phyloP scores from a whole-genome alignment of 495 filamentous ascomycete species.

The Penicillium bovifimosum region DNA sequence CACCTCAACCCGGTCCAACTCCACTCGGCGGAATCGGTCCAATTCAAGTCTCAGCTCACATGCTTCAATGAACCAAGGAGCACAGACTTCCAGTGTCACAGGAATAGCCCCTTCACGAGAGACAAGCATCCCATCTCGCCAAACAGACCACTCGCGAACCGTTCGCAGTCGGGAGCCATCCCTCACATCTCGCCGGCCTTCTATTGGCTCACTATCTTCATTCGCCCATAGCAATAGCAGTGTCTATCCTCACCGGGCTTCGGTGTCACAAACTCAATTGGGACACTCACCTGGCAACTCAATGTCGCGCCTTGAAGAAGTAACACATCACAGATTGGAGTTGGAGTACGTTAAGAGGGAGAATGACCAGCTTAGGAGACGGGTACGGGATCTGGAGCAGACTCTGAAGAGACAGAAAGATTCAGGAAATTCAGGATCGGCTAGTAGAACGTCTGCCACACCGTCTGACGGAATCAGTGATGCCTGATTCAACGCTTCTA shows the following conservation, averaged over 20 bases:
- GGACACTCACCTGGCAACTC: conserved; percentile 20
- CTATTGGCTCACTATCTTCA: conserved; percentile 33
- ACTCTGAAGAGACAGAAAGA: conserved; percentile 27
- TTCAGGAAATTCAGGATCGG: background rate
- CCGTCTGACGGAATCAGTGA: background rate
- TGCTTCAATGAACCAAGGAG: conserved; percentile 42
- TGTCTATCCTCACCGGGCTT: conserved; percentile 30
- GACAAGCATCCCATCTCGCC: conserved; percentile 19
- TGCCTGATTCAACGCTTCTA: background rate
- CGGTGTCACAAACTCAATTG: conserved; percentile 26
- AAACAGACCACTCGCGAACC: conserved; percentile 22
- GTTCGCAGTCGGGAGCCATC: conserved; percentile 40
- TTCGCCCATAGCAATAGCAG: conserved; percentile 24
- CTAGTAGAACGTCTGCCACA: background rate
- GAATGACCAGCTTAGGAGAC: conserved; percentile 69
- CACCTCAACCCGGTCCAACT: conserved; percentile 48
- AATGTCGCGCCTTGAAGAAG: conserved; percentile 60
- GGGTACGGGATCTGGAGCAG: conserved; percentile 68
- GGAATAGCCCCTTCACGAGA: conserved; percentile 47
- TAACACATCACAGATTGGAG: conserved; percentile 60
- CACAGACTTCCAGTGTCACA: conserved; percentile 38
- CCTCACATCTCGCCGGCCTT: conserved; percentile 39
- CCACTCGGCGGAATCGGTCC: conserved; percentile 59
- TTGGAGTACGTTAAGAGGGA: conserved; percentile 69
- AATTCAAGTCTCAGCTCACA: conserved; percentile 56